phyloP scores from a whole-genome alignment of 2,329 filamentous ascomycete species.

The Stagonosporopsis rhizophila region DNA sequence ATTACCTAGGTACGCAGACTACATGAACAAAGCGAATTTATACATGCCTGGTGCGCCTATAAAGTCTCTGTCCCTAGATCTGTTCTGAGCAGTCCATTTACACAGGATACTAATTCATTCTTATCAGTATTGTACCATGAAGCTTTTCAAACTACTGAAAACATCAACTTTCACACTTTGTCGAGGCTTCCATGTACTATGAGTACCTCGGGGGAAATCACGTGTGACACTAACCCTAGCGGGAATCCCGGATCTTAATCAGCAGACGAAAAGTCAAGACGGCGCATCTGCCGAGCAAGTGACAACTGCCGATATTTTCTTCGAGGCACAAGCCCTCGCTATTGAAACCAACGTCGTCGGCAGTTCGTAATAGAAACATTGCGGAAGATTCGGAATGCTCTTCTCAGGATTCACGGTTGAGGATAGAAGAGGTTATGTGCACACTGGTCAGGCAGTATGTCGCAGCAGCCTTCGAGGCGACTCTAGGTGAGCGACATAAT shows the following conservation, averaged over 20 bases:
- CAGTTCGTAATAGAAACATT: slow-evolving; percentile 12
- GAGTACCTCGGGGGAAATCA: slow-evolving; percentile 1
- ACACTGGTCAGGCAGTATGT: background rate
- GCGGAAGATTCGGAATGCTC: slow-evolving; percentile 1
- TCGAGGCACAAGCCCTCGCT: slow-evolving; percentile 1
- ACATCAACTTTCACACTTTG: background rate
- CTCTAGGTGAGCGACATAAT: too few species aligned
- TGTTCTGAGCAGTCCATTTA: too few species aligned
- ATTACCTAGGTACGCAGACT: too few species aligned
- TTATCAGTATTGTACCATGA: too few species aligned
- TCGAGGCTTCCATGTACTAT: background rate
- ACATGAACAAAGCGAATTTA: too few species aligned
- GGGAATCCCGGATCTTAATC: background rate
- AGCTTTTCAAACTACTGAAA: too few species aligned
- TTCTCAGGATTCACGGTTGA: background rate
- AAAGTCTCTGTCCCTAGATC: too few species aligned
- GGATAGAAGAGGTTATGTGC: background rate
- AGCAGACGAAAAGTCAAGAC: background rate
- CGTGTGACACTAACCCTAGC: background rate
- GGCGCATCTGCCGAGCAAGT: slow-evolving; percentile 18
- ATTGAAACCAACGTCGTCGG: slow-evolving; percentile 5
- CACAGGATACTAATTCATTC: too few species aligned
- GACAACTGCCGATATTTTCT: slow-evolving; percentile 16
- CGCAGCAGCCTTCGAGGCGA: background rate
- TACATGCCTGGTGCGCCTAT: too few species aligned